These are phyloP conservation scores for Desmodesmus armatus DNA, from an alignment of 139 green algal genomes.

Conservation along the genomic window DNA sequence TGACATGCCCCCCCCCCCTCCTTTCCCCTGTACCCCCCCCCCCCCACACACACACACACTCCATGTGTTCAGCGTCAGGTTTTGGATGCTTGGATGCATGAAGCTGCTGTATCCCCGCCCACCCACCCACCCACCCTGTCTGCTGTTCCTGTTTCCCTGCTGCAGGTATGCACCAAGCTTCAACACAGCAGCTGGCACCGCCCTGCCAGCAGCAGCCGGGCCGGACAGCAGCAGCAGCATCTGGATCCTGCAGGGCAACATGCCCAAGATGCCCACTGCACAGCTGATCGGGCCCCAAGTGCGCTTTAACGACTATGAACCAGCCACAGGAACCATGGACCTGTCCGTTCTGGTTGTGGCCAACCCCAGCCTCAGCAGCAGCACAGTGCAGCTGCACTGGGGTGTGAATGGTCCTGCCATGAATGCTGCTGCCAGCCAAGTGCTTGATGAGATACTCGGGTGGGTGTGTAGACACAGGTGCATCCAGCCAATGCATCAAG, in stretches of 20 bases:
- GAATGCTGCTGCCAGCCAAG: not conserved
- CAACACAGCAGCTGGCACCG: constrained; percentile 24
- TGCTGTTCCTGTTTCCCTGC: not conserved
- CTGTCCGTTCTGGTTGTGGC: constrained; percentile 50
- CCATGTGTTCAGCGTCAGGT: too few relatives aligned
- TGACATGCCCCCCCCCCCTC: too few relatives aligned
- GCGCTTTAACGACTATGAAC: constrained; percentile 55
- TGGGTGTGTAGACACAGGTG: too few relatives aligned
- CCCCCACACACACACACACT: too few relatives aligned
- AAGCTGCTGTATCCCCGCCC: too few relatives aligned
- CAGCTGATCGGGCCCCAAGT: constrained; percentile 50
- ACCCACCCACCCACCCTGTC: not conserved
- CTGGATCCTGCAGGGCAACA: constrained; percentile 1
- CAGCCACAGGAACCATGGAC: constrained; percentile 36
- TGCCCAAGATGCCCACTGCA: not conserved
- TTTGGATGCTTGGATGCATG: too few relatives aligned
- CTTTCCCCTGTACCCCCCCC: too few relatives aligned
- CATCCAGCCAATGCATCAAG: too few relatives aligned
- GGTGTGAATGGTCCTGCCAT: constrained; percentile 8
- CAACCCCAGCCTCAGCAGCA: not conserved
- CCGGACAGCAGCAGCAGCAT: not conserved
- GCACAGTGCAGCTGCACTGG: constrained; percentile 44
- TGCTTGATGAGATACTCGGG: constrained; percentile 41
- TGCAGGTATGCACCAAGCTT: constrained; percentile 41
- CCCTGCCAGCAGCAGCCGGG: not conserved